These are phyloP conservation scores for Sinapis alba DNA, from an alignment of 441 rosid genomes.

Conservation along the genomic window DNA sequence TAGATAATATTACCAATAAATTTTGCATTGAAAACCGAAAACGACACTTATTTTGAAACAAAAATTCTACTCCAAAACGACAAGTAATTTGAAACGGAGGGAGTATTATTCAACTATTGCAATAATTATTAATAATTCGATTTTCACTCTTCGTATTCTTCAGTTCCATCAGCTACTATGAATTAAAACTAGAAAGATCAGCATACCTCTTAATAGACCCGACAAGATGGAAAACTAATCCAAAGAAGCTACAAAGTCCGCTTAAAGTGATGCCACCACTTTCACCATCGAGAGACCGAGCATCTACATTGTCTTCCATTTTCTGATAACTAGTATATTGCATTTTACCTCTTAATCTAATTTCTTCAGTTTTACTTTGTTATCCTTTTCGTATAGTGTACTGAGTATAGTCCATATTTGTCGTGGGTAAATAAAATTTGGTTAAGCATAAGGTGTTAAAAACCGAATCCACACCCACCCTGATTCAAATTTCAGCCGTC, in stretches of 20 bases:
- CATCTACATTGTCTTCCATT: not conserved
- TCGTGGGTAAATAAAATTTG: not conserved
- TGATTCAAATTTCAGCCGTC: not conserved
- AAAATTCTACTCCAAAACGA: too few relatives aligned
- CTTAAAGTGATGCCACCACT: not conserved
- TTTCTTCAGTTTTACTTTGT: not conserved
- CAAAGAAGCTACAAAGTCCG: not conserved
- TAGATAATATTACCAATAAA: too few relatives aligned
- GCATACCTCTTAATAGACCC: not conserved
- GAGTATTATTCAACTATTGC: too few relatives aligned
- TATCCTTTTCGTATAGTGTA: not conserved
- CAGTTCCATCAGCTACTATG: too few relatives aligned
- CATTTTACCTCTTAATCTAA: not conserved
- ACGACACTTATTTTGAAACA: too few relatives aligned
- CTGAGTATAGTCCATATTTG: not conserved
- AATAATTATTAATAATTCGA: too few relatives aligned
- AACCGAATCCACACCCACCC: not conserved
- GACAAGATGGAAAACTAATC: not conserved
- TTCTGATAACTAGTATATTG: not conserved
- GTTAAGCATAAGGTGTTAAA: not conserved
- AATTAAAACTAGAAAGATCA: not conserved
- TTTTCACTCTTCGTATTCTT: too few relatives aligned
- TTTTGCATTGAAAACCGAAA: too few relatives aligned
- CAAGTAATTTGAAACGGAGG: too few relatives aligned
- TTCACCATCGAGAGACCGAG: not conserved